Base-by-base conservation (phyloP, 176 grass and related monocot species). In the Eremochloa ophiuroides region DNA sequence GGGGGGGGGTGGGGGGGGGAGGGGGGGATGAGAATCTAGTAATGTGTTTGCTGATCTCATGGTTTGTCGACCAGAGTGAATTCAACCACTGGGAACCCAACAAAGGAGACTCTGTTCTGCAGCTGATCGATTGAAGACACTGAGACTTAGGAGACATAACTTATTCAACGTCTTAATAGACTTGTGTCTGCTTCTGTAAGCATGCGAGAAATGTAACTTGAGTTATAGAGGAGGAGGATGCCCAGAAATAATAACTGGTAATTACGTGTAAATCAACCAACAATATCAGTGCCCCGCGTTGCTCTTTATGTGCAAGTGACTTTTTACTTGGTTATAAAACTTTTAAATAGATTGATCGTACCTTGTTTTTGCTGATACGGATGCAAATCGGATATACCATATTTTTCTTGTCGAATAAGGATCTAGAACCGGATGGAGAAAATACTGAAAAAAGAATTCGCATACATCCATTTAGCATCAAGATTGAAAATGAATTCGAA, bases 91-190 rank as follows among this genome's bases (percentile, higher is more conserved):
- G 92, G 92, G 39, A 97, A 97, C 27, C 77, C 87, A 30, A 97
- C 94, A 0, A 90, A 91, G 69, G 94, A 97, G 62, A 97, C 92
- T 15, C 74, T 94, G 17, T 79, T 94, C 61, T 94, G 94, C 82
- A 88, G 67, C 12, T 94, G 76, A 92, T 62, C 33, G 15, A 60
- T 25, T 6, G 3, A 39, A 55, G 22, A 13, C 8, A 7, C 72
- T 13, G 26, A 4, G 41, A 14, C 66, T 42, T 43, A 4, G 9
- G 50, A 53, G 50, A 53, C 18, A 2, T 20, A 22, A 53, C 50
- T 56, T 56, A 23, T 56, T 56, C 51, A 23, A 23, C 8, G 8
- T 3, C 22, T 56, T 56, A 9, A 56, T 10, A 56, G 23, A 56
- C 14, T 0, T 26, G 12, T 10, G 47, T 47, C 41, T 2, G 8